Evolutionary conservation across 345 rosid species (phyloP), one percentile per base, ranked within the genome.

Genomic region (Hevea brasiliensis): DNA sequence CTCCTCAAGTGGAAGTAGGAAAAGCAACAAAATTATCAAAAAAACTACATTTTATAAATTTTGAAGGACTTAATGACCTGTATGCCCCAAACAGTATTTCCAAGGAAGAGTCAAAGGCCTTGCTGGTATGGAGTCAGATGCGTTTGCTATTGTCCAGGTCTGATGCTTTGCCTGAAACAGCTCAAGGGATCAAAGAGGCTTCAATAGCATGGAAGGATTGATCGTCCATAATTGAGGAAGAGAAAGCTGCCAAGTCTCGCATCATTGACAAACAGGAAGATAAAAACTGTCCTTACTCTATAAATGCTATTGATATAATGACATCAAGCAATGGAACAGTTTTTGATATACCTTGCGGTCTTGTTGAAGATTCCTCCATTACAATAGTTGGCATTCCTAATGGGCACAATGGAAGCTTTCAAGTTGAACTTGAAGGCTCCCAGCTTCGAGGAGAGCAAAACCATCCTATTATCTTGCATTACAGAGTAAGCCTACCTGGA

Each of bases 331-430:
- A 56, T 55, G 77, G 78, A 65, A 75, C 53, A 56, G 69, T 85
- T 67, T 88, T 94, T 58, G 87, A 85, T 57, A 75, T 94, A 24
- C 97, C 95, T 0, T 92, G 98, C 78, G 98, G 97, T 70, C 83
- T 92, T 4, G 69, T 72, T 69, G 89, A 88, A 81, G 97, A 84
- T 75, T 94, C 97, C 64, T 92, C 97, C 13, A 63, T 90, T 66
- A 86, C 98, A 45, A 44, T 94, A 51, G 85, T 94, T 58, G 97
- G 93, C 72, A 75, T 87, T 80, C 95, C 97, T 71, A 78, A 83
- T 82, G 88, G 81, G 63, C 75, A 71, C 42, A 73, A 70, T 41
- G 71, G 75, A 70, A 86, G 85, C 82, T 94, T 94, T 76, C 88
- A 83, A 60, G 78, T 94, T 78, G 87, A 84, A 71, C 84, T 94